Evolutionary conservation across 768 basidiomycete genomes (phyloP).

Genomic region (Kwoniella mangroviensis): DNA sequence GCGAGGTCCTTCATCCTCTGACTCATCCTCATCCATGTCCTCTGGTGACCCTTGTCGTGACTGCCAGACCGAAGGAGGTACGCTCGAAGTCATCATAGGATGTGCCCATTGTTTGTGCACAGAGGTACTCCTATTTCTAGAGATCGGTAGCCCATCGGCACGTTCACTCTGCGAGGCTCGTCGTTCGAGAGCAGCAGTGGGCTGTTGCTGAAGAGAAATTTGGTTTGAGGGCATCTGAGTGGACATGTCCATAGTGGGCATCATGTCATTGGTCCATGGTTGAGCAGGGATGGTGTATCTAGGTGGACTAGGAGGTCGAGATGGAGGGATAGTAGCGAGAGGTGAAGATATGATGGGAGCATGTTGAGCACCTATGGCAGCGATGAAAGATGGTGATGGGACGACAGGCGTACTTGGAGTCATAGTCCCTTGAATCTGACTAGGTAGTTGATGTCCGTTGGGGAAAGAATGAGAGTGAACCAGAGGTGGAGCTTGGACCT

Average conservation of each 20-base stretch:
- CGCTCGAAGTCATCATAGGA: constrained; percentile 38
- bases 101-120: constrained; percentile 37
- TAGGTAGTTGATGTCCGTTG: constrained; percentile 52
- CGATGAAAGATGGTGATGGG: constrained; percentile 37
- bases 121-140: constrained; percentile 43
- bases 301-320: constrained; percentile 47
- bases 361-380: constrained; percentile 41
- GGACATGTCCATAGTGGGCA: constrained; percentile 15
- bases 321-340: constrained; percentile 48
- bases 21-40: constrained; percentile 47
- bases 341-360: constrained; percentile 52
- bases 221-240: neutral
- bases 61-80: constrained; percentile 45
- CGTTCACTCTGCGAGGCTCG: constrained; percentile 21
- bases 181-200: constrained; percentile 12
- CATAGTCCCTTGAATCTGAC: constrained; percentile 39
- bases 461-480: constrained; percentile 58
- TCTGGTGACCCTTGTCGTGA: constrained; percentile 42
- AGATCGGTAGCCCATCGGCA: constrained; percentile 40
- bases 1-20: constrained; percentile 46
- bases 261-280: constrained; percentile 27
- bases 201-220: constrained; percentile 1
- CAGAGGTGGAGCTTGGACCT: constrained; percentile 44
- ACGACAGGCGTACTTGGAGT: constrained; percentile 41
- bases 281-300: constrained; percentile 39